Percentiles rank a stretch among this genome's conserved stretches.
Evolutionary conservation across 2,329 filamentous ascomycete genomes (phyloP).

Genomic region (Didymella keratinophila): DNA sequence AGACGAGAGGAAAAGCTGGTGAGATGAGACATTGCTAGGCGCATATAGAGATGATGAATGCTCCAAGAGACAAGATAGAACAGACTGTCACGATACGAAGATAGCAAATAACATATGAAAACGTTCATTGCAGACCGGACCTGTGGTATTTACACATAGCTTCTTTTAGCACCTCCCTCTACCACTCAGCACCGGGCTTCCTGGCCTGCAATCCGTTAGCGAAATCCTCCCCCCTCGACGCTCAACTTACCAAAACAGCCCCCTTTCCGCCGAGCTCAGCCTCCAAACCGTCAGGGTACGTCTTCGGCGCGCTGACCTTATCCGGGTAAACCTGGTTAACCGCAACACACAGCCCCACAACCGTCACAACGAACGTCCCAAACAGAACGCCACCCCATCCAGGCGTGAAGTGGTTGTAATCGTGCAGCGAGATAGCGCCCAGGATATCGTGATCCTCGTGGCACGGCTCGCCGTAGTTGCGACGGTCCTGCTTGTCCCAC

Average conservation of each 20-base stretch:
- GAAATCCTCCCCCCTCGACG: background rate
- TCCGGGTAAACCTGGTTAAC: constrained; percentile 56
- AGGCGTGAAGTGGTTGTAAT: constrained; percentile 84
- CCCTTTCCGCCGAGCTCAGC: constrained; percentile 57
- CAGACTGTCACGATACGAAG: background rate
- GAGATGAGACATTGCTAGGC: too few relatives aligned
- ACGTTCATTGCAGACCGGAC: background rate
- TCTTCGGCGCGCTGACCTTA: constrained; percentile 55
- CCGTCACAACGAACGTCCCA: constrained; percentile 54
- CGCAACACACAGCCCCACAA: constrained; percentile 51
- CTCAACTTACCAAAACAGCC: constrained; percentile 50
- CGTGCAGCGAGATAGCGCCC: constrained; percentile 86
- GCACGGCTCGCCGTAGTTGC: constrained; percentile 95
- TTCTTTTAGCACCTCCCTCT: constrained; percentile 3
- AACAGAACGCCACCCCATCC: constrained; percentile 71
- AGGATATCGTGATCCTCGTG: constrained; percentile 97
- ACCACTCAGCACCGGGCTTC: constrained; percentile 35
- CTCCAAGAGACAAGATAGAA: too few relatives aligned
- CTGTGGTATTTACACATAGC: background rate
- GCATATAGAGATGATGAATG: too few relatives aligned
- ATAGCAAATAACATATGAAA: background rate
- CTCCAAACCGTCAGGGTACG: constrained; percentile 58
- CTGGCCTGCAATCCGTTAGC: constrained; percentile 31
- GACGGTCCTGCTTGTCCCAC: constrained; percentile 97
- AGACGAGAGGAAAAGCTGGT: too few relatives aligned